Conservation (phyloP, 2,329 filamentous ascomycete genomes). For the Pseudogymnoascus pannorum region DNA sequence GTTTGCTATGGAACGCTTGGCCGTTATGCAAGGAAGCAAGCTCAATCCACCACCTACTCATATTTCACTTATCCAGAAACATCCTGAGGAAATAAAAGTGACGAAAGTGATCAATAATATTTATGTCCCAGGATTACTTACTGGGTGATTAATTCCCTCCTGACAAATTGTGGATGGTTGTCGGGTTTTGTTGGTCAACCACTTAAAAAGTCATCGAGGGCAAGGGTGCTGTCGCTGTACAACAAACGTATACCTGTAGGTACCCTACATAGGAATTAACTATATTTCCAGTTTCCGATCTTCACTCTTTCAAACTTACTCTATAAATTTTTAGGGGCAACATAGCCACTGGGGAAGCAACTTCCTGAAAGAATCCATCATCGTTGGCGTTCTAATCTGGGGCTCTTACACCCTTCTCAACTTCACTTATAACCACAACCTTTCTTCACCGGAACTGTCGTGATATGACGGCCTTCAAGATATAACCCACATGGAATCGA, state of each 20-base stretch:
- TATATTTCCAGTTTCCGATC: background rate
- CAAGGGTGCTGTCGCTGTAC: background rate
- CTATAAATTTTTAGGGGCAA: background rate
- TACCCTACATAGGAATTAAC: background rate
- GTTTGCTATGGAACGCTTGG: constrained; percentile 1
- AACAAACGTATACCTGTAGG: background rate
- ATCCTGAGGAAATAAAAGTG: background rate
- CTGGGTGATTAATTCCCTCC: background rate
- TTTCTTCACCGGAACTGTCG: background rate
- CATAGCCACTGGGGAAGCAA: background rate
- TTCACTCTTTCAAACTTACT: background rate
- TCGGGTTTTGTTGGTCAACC: background rate
- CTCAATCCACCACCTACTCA: constrained; percentile 7
- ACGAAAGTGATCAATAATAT: background rate
- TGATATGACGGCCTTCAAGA: background rate
- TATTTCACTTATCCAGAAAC: background rate
- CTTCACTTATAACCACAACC: background rate
- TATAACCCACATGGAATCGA: background rate
- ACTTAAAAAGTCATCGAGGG: background rate
- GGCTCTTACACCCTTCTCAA: background rate
- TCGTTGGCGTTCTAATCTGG: background rate
- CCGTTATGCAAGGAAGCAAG: constrained; percentile 2
- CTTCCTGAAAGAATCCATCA: background rate
- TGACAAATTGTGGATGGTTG: background rate
- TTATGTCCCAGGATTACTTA: background rate